Evolutionary conservation across 345 rosid genomes (phyloP).

Genomic region (Erodium maritimum): DNA sequence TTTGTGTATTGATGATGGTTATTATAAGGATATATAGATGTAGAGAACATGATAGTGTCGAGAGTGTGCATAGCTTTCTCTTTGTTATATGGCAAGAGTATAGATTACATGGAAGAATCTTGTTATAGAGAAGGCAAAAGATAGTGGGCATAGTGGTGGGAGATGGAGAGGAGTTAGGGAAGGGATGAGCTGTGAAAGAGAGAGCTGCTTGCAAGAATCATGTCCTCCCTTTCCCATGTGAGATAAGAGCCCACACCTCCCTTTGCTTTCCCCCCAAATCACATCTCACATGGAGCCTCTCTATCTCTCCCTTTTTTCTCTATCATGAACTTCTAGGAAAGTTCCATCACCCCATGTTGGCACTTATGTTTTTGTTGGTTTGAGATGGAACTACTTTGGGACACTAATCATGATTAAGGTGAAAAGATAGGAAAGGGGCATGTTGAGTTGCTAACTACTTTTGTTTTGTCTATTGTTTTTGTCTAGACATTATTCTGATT

Average conservation of each 20-base stretch:
- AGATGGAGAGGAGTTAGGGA: conserved; percentile 2
- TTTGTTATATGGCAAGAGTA: neutral
- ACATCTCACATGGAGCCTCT: conserved; percentile 26
- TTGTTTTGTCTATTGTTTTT: no score
- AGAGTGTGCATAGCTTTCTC: no score
- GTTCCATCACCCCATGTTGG: conserved; percentile 18
- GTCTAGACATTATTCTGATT: no score
- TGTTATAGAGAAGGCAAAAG: conserved; percentile 1
- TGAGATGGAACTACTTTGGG: neutral
- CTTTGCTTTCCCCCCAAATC: conserved; percentile 29
- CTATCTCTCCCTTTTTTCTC: neutral
- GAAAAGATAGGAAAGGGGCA: no score
- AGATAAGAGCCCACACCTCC: conserved; percentile 15
- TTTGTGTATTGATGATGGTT: no score
- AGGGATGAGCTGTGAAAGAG: conserved; percentile 25
- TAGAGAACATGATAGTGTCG: no score
- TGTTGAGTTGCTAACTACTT: no score
- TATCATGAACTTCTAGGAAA: conserved; percentile 7
- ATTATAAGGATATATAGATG: no score
- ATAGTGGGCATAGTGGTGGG: neutral
- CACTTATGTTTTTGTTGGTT: conserved; percentile 7
- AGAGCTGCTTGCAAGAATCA: conserved; percentile 16
- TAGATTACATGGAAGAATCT: no score
- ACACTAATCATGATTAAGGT: conserved; percentile 16
- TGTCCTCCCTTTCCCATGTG: conserved; percentile 25